phyloP scores from a whole-genome alignment of 1,284 basidiomycete genomes.

The Melampsora larici-populina region DNA sequence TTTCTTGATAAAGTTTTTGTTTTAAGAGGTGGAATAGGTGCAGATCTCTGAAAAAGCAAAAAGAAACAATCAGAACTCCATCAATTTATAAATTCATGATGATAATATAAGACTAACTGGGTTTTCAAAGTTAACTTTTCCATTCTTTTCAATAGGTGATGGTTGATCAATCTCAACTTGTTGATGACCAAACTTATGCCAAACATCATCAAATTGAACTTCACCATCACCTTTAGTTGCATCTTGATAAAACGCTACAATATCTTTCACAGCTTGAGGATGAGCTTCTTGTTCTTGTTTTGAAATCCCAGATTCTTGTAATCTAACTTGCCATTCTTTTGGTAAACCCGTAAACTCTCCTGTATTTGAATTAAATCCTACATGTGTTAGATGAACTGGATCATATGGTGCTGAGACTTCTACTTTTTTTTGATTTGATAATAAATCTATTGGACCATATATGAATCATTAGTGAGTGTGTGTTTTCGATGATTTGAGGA shows the following conservation, averaged over 20 bases:
- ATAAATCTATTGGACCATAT: slow-evolving; percentile 61
- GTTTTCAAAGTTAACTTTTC: slow-evolving; percentile 37
- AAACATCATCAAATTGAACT: slow-evolving; percentile 50
- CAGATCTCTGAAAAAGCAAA: slow-evolving; percentile 44
- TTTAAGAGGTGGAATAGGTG: slow-evolving; percentile 45
- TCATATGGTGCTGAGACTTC: slow-evolving; percentile 97
- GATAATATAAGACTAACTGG: slow-evolving; percentile 24
- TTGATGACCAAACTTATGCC: slow-evolving; percentile 52
- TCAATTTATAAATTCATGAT: not conserved
- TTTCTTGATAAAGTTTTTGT: slow-evolving; percentile 1
- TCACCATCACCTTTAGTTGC: slow-evolving; percentile 52
- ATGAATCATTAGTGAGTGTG: no score
- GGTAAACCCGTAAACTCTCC: slow-evolving; percentile 89
- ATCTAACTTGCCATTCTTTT: slow-evolving; percentile 96
- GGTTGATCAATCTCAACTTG: not conserved
- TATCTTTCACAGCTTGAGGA: slow-evolving; percentile 96
- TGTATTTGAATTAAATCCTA: slow-evolving; percentile 97
- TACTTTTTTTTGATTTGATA: slow-evolving; percentile 73
- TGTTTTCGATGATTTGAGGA: not conserved
- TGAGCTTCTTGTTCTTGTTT: slow-evolving; percentile 94
- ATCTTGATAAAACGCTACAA: slow-evolving; percentile 94
- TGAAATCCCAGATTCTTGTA: slow-evolving; percentile 95
- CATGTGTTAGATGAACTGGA: slow-evolving; percentile 98
- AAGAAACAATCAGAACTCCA: not conserved
- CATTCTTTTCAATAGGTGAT: not conserved